A percentile compares a stretch with the other conserved stretches of the same genome.
These are phyloP conservation scores for Beauveria pseudobassiana DNA, from an alignment of 2,329 filamentous ascomycete genomes.

Conservation along the genomic window DNA sequence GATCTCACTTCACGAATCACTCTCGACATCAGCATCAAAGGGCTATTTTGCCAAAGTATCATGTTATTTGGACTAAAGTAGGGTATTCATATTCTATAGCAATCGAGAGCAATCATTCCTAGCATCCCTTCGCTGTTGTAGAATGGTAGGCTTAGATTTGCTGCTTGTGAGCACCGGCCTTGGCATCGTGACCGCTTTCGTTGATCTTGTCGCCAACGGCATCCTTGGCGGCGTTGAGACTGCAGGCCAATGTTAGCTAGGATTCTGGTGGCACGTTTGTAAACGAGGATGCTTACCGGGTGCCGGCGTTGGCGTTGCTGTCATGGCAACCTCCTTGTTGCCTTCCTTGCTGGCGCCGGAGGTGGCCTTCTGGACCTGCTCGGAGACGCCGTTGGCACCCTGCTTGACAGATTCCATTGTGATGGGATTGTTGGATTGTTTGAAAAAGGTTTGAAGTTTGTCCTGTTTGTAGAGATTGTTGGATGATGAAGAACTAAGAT, in stretches of 20 bases:
- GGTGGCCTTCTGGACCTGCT: conserved; percentile 51
- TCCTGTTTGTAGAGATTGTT: conserved; percentile 10
- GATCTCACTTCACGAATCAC: too few species aligned
- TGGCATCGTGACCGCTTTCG: conserved; percentile 33
- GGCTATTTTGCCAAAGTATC: background rate
- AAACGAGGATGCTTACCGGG: conserved; percentile 35
- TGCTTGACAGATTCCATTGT: conserved; percentile 50
- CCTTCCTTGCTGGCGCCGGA: conserved; percentile 56
- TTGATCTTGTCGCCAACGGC: conserved; percentile 38
- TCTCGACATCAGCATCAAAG: too few species aligned
- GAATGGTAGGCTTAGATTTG: conserved; percentile 23
- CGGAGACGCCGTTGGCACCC: conserved; percentile 58
- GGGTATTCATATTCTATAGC: conserved; percentile 3
- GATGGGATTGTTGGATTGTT: conserved; percentile 8
- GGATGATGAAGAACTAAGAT: conserved; percentile 12
- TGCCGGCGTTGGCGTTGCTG: conserved; percentile 41
- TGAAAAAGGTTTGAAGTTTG: conserved; percentile 6
- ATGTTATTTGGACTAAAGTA: conserved; percentile 4
- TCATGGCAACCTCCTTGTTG: conserved; percentile 65
- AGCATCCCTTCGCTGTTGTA: background rate
- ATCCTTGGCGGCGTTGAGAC: conserved; percentile 41
- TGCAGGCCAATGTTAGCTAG: conserved; percentile 18
- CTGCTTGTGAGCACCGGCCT: conserved; percentile 36
- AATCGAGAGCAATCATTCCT: background rate
- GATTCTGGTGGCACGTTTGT: background rate